Evolutionary conservation across 169 alveolate species (phyloP), one percentile per base, ranked within the genome.

Genomic region (Plasmodium vinckei): DNA sequence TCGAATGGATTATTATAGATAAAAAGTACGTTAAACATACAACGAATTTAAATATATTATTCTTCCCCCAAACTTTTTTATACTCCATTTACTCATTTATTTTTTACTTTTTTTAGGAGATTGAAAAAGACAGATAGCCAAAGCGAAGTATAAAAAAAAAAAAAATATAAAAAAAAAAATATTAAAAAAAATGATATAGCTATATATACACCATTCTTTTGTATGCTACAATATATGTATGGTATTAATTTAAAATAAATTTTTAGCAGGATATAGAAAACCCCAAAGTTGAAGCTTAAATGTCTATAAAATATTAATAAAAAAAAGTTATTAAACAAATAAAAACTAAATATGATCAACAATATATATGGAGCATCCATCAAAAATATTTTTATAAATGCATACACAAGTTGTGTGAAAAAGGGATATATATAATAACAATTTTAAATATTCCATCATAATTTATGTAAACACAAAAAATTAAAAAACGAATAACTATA

Each of bases 1-100:
- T 82, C 61, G 90, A 82, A 49, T 82, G 90, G 90, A 56, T 82
- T n/a, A 69, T 82, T 47, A 82, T 82, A 42, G 90, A 82, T 64
- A 82, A 82, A 61, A 69, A 68, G 86, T 69, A 69, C 23, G 56
- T 7, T 23, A 19, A 12, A 53, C 23, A 15, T 27, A 15, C 25
- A 19, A 7, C 13, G 23, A 17, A 13, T 53, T 23, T 25, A 33
- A 33, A 3, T 7, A 7, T 33, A 33, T 33, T 33, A 3, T 3
- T 33, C 42, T 33, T 33, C 3, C 42, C 42, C 42, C 0, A 33
- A 3, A 0, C 3, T 27, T 33, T 33, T 5, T 33, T 4, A 33
- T 4, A 33, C 5, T 33, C 7, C 42, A 33, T 17, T 51, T 7
- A 15, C 21, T 67, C 25, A 21, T 44, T 49, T 44, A 33, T 67